Evolutionary conservation across 179 eudicot species (phyloP).

Genomic region (Actinidia polygama): DNA sequence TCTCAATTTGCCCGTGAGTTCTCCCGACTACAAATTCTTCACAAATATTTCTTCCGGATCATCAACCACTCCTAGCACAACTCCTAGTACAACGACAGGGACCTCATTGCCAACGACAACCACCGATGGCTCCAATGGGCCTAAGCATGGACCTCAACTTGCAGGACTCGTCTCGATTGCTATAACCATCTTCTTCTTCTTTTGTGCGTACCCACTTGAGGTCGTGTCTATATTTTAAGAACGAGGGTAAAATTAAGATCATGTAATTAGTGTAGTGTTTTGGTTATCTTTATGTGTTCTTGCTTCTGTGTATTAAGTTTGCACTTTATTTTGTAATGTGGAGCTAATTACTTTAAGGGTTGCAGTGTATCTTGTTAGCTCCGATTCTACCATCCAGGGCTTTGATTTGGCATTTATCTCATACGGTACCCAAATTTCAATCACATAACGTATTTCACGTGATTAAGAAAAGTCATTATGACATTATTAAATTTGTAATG

Average conservation of each 20-base stretch:
- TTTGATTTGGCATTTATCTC: too few relatives aligned
- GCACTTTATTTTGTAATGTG: neutral
- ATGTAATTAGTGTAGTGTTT: neutral
- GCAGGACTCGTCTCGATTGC: neutral
- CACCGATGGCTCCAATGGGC: neutral
- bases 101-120: neutral
- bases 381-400: too few relatives aligned
- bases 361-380: too few relatives aligned
- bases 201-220: neutral
- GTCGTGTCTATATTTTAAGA: neutral
- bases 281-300: neutral
- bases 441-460: too few relatives aligned
- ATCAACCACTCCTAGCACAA: constrained; percentile 4
- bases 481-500: too few relatives aligned
- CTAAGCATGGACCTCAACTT: constrained; percentile 5
- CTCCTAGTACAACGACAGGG: neutral
- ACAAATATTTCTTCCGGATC: constrained; percentile 24
- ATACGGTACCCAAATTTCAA: too few relatives aligned
- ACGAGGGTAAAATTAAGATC: neutral
- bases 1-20: constrained; percentile 37
- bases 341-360: neutral
- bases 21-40: constrained; percentile 43
- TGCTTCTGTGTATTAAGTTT: neutral
- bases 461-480: too few relatives aligned
- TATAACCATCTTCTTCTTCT: neutral